Conservation (phyloP, 2,329 filamentous ascomycete genomes). For the Sporothrix protearum region DNA sequence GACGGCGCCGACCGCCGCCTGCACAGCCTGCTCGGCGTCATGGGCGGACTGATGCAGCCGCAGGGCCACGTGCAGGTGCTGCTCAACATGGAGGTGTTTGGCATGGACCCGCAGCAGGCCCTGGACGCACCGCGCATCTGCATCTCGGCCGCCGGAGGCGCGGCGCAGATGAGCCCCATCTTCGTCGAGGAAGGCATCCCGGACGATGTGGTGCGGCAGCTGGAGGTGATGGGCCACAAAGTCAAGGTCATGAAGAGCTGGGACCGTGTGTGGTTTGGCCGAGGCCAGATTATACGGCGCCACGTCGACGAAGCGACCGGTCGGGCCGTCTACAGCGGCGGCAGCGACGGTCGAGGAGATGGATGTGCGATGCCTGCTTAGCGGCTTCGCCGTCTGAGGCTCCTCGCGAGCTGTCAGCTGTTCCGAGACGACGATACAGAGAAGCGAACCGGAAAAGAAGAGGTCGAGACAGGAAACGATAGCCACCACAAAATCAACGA, state of each 20-base stretch:
- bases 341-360: slow-evolving; percentile 18
- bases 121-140: slow-evolving; percentile 90
- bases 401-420: neutral
- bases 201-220: slow-evolving; percentile 40
- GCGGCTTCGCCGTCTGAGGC: neutral
- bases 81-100: slow-evolving; percentile 81
- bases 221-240: slow-evolving; percentile 17
- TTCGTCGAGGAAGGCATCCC: slow-evolving; percentile 80
- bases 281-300: slow-evolving; percentile 16
- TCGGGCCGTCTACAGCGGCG: slow-evolving; percentile 14
- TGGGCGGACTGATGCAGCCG: slow-evolving; percentile 98
- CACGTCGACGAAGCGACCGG: slow-evolving; percentile 15
- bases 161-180: slow-evolving; percentile 57
- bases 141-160: slow-evolving; percentile 64
- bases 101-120: slow-evolving; percentile 77
- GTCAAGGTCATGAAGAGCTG: slow-evolving; percentile 9
- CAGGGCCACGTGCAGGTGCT: slow-evolving; percentile 94
- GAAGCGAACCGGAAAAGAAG: neutral
- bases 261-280: slow-evolving; percentile 17
- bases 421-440: neutral
- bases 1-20: neutral
- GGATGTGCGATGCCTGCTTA: slow-evolving; percentile 18
- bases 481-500: neutral
- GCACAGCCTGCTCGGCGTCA: slow-evolving; percentile 71
- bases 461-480: neutral